Percentiles rank a stretch among this genome's conserved stretches.
Conservation (phyloP, 306 rosid species). For the Cicer chorassanicum region DNA sequence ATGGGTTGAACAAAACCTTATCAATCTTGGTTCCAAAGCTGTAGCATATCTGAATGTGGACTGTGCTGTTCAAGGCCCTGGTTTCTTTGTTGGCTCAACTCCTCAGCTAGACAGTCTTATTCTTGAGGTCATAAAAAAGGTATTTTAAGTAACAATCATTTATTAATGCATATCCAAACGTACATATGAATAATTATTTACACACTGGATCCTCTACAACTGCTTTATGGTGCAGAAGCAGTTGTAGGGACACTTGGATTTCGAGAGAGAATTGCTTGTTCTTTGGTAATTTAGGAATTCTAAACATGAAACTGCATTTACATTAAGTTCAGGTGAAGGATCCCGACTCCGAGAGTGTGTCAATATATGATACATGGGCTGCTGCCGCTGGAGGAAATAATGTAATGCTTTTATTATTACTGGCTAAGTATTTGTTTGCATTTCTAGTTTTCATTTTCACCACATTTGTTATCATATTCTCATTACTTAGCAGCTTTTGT, state of each 20-base stretch:
- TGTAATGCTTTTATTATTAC: constrained; percentile 53
- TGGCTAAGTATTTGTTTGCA: constrained; percentile 39
- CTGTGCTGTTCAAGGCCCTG: constrained; percentile 95
- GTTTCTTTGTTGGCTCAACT: constrained; percentile 80
- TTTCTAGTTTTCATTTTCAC: not conserved
- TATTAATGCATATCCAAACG: not conserved
- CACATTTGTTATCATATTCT: constrained; percentile 17
- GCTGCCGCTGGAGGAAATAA: constrained; percentile 45
- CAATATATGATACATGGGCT: constrained; percentile 67
- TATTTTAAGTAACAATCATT: constrained; percentile 37
- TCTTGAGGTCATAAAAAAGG: constrained; percentile 78
- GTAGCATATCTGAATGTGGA: constrained; percentile 95
- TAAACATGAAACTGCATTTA: constrained; percentile 32
- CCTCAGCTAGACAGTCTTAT: constrained; percentile 92
- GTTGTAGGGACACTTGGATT: no score
- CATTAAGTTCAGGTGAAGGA: constrained; percentile 76
- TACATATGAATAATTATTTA: not conserved
- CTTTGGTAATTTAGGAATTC: constrained; percentile 32
- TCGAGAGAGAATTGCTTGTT: constrained; percentile 3
- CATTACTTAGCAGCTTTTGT: constrained; percentile 42
- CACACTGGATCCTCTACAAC: no score
- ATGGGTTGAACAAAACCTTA: constrained; percentile 95
- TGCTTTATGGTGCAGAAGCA: no score
- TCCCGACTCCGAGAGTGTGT: constrained; percentile 69
- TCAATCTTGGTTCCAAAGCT: constrained; percentile 77